Conservation (phyloP, 306 rosid genomes). For the Vigna nakashimae region DNA sequence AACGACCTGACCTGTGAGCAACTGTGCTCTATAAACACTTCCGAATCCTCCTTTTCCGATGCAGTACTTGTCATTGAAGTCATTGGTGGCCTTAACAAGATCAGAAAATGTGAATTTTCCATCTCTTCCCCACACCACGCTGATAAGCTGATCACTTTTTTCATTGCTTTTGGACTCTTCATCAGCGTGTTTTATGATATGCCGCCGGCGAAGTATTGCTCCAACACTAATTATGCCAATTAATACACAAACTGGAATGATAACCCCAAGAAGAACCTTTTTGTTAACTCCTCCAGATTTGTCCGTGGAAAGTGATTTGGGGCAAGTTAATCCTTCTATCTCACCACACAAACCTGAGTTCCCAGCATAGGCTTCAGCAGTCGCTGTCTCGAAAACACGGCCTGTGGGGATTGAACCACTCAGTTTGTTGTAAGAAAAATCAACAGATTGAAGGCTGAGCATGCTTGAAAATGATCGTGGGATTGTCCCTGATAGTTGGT, state of each 20-base stretch:
- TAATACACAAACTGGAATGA: constrained; percentile 51
- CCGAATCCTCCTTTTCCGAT: constrained; percentile 80
- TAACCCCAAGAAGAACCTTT: constrained; percentile 56
- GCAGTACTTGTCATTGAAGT: constrained; percentile 66
- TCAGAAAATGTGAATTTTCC: constrained; percentile 53
- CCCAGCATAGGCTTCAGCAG: constrained; percentile 55
- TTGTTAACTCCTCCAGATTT: constrained; percentile 44
- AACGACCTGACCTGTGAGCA: constrained; percentile 53
- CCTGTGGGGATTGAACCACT: constrained; percentile 59
- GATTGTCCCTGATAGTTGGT: constrained; percentile 62
- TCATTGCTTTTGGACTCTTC: constrained; percentile 46
- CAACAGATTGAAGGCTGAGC: constrained; percentile 55
- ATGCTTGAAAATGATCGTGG: constrained; percentile 51
- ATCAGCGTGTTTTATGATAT: constrained; percentile 27
- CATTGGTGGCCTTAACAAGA: constrained; percentile 57
- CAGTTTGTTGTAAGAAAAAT: constrained; percentile 70
- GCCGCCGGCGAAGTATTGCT: constrained; percentile 13
- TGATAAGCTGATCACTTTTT: constrained; percentile 1
- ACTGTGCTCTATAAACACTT: constrained; percentile 62
- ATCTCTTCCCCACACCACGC: constrained; percentile 51
- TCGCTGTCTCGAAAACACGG: constrained; percentile 45
- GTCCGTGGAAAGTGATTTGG: neutral
- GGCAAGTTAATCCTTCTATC: constrained; percentile 49
- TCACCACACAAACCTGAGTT: constrained; percentile 68
- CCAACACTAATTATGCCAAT: constrained; percentile 32